A percentile compares a stretch with the other conserved stretches of the same genome.
Conservation (phyloP, 1,284 basidiomycete species). For the Fistulina hepatica region DNA sequence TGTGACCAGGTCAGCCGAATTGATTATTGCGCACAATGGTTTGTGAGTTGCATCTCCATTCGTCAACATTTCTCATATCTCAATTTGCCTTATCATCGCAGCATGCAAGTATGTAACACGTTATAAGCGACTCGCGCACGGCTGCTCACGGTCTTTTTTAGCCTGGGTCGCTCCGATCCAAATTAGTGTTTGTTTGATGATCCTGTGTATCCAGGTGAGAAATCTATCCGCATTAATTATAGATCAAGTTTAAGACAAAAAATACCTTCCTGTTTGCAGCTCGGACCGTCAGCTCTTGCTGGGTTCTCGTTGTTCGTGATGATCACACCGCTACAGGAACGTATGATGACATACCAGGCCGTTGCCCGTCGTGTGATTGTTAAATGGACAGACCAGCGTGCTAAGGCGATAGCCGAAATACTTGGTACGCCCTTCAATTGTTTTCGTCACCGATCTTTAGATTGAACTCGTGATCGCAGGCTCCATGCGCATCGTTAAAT, state of each 20-base stretch:
- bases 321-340: conserved; percentile 60
- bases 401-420: conserved; percentile 58
- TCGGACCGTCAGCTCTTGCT: conserved; percentile 67
- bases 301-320: conserved; percentile 68
- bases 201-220: conserved; percentile 46
- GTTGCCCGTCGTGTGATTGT: conserved; percentile 47
- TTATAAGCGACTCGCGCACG: not conserved
- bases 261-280: conserved; percentile 25
- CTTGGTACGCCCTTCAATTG: conserved; percentile 28
- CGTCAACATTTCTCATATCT: conserved; percentile 5
- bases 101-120: conserved; percentile 31
- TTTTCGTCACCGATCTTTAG: not conserved
- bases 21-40: conserved; percentile 55
- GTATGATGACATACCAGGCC: conserved; percentile 62
- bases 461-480: conserved; percentile 22
- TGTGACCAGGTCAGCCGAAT: conserved; percentile 39
- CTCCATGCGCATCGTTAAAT: conserved; percentile 68
- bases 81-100: conserved; percentile 14
- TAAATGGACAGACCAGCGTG: conserved; percentile 62
- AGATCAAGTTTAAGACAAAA: not conserved
- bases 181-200: conserved; percentile 47
- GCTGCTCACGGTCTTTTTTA: conserved; percentile 13
- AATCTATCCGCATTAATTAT: not conserved
- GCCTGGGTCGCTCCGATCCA: conserved; percentile 67
- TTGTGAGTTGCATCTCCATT: conserved; percentile 33